Evolutionary conservation across 192 early-diverging fungal genomes (phyloP), one percentile per base, ranked within the genome.

Genomic region (Allomyces macrogynus): DNA sequence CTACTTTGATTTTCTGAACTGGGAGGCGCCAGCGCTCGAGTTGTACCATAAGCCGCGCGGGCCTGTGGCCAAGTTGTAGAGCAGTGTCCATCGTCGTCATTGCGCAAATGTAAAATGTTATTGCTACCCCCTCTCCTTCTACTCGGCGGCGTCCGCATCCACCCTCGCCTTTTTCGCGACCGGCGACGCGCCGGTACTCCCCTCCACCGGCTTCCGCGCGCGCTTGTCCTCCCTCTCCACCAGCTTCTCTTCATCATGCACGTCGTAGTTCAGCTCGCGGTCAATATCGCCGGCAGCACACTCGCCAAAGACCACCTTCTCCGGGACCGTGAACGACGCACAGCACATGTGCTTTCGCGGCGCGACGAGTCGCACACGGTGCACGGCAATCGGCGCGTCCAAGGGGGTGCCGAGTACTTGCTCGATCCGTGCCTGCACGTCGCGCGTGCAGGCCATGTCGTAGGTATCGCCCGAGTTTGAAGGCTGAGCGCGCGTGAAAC

Each of bases 321-420:
- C 71, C 20, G 88, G 87, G 62, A 99, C 72, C 12, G 72, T 72
- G 68, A 99, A 89, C 14, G 88, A 88, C 57, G 97, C 74, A 69
- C 97, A 99, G 67, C 90, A 85, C 97, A 99, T 99, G 32, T 99
- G 92, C 78, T 99, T 99, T 62, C 91, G 93, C 3, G 97, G 97
- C 3, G 97, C 93, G 3, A 99, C 97, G 61, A 88, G 87, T 23
- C 97, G 86, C 1, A 99, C 97, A 71, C 81, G 86, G 69, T 89
- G 85, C 5, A 93, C 74, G 9, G 74, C 71, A 65, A 75, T 73
- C 7, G 32, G 32, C 14, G 74, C 69, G 0, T 65, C 71, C 23
- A 76, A 61, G n/a, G 61, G 54, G 16, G 12, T 9, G 18, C 63
- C 71, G 25, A n/a, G 16, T 10, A 66, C 61, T 66, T 22, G 24